Percentiles rank a stretch among this genome's conserved stretches.
phyloP scores from a whole-genome alignment of 768 basidiomycete genomes.

The Coprinopsis cinerea region DNA sequence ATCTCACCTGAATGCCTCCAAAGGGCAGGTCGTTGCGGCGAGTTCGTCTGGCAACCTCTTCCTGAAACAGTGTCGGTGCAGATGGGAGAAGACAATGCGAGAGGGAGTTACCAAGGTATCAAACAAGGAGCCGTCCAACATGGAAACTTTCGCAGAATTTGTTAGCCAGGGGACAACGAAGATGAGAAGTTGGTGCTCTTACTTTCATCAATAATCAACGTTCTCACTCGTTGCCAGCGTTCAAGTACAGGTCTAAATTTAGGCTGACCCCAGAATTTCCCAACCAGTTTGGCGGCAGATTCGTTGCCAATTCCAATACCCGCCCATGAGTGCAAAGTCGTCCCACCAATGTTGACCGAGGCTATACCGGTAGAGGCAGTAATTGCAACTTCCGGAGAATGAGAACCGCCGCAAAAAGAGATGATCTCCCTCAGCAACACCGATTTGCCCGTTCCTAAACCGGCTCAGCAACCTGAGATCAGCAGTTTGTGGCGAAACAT shows the following conservation, averaged over 20 bases:
- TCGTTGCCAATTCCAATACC: conserved; percentile 75
- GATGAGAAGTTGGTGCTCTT: conserved; percentile 16
- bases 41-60: conserved; percentile 54
- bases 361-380: conserved; percentile 82
- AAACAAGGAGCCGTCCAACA: conserved; percentile 35
- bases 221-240: conserved; percentile 58
- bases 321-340: conserved; percentile 78
- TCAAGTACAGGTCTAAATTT: conserved; percentile 34
- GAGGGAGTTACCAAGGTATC: conserved; percentile 61
- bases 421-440: conserved; percentile 77
- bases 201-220: conserved; percentile 87
- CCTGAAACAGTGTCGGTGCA: conserved; percentile 28
- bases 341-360: conserved; percentile 76
- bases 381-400: conserved; percentile 45
- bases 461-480: neutral
- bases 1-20: conserved; percentile 75
- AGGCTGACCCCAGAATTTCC: conserved; percentile 43
- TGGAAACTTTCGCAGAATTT: conserved; percentile 1
- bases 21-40: conserved; percentile 55
- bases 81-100: neutral
- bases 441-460: conserved; percentile 77
- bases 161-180: neutral
- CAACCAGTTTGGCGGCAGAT: conserved; percentile 40
- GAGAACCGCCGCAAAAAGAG: conserved; percentile 27
- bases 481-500: neutral